Percentiles rank a stretch among this genome's conserved stretches.
These are phyloP conservation scores for Aspergillus niger DNA, from an alignment of 2,329 filamentous ascomycete species.

Conservation along the genomic window DNA sequence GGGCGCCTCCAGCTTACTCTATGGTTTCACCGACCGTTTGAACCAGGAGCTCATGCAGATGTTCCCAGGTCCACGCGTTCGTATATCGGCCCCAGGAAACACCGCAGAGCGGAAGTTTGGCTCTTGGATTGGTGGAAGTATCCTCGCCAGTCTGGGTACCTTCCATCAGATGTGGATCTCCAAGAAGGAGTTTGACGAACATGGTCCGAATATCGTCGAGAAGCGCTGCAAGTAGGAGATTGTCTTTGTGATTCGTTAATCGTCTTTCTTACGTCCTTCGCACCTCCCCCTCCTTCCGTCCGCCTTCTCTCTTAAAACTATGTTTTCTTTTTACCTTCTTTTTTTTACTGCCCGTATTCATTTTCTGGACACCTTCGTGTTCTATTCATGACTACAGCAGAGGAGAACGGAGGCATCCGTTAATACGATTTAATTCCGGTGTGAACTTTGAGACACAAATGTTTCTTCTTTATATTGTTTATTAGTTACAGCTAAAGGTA, in stretches of 20 bases:
- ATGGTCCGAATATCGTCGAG: conserved; percentile 85
- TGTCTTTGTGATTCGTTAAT: neutral
- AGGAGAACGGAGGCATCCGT: neutral
- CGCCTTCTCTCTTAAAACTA: neutral
- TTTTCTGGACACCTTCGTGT: neutral
- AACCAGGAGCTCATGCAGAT: conserved; percentile 78
- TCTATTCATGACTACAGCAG: neutral
- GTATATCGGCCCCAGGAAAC: conserved; percentile 83
- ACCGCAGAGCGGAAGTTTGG: conserved; percentile 88
- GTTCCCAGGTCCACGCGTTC: conserved; percentile 83
- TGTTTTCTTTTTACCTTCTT: neutral
- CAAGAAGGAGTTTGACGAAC: conserved; percentile 96
- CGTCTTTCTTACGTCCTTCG: neutral
- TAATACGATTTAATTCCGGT: neutral
- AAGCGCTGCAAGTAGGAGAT: conserved; percentile 81
- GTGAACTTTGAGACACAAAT: neutral
- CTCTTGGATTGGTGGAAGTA: conserved; percentile 95
- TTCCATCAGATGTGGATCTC: conserved; percentile 99
- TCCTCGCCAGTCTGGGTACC: conserved; percentile 89
- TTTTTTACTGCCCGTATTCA: neutral
- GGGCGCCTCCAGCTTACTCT: conserved; percentile 81
- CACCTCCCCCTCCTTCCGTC: neutral
- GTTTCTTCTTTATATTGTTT: neutral
- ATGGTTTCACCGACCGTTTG: conserved; percentile 88
- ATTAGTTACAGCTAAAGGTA: neutral